Evolutionary conservation across 2,329 filamentous ascomycete genomes (phyloP).

Genomic region (Basipetospora chlamydospora): DNA sequence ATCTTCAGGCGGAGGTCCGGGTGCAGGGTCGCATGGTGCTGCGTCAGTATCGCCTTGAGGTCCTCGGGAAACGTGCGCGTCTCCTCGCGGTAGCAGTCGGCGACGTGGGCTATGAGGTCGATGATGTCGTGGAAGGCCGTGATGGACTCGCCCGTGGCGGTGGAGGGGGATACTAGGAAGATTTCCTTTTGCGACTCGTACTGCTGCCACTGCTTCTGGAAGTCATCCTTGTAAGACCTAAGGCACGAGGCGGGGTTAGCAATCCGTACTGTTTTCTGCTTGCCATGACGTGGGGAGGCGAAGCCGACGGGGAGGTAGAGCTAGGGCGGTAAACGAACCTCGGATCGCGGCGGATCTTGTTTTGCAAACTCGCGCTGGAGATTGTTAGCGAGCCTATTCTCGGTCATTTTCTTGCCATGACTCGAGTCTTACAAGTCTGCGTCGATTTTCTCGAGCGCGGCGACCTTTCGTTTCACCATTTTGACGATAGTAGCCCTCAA

Average conservation of each 20-base stretch:
- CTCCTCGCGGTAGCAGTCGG: slow-evolving; percentile 80
- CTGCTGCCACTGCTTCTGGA: slow-evolving; percentile 74
- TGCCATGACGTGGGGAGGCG: no score
- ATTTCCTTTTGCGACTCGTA: slow-evolving; percentile 87
- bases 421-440: slow-evolving; percentile 68
- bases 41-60: slow-evolving; percentile 63
- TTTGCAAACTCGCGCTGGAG: slow-evolving; percentile 65
- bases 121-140: slow-evolving; percentile 82
- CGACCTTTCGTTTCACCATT: slow-evolving; percentile 81
- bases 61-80: slow-evolving; percentile 66
- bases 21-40: slow-evolving; percentile 72
- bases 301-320: no score
- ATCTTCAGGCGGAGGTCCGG: slow-evolving; percentile 85
- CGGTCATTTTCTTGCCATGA: not conserved
- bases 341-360: slow-evolving; percentile 81
- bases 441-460: slow-evolving; percentile 88
- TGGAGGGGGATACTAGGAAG: slow-evolving; percentile 70
- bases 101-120: slow-evolving; percentile 84
- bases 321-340: slow-evolving; percentile 32
- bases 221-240: slow-evolving; percentile 81
- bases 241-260: slow-evolving; percentile 5
- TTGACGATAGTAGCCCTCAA: slow-evolving; percentile 10
- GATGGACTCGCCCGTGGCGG: slow-evolving; percentile 61
- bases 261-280: no score
- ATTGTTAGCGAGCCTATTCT: slow-evolving; percentile 14